Percentiles rank a stretch among this genome's conserved stretches.
Evolutionary conservation across 2,329 filamentous ascomycete genomes (phyloP).

Genomic region (Hypocrella siamensis): DNA sequence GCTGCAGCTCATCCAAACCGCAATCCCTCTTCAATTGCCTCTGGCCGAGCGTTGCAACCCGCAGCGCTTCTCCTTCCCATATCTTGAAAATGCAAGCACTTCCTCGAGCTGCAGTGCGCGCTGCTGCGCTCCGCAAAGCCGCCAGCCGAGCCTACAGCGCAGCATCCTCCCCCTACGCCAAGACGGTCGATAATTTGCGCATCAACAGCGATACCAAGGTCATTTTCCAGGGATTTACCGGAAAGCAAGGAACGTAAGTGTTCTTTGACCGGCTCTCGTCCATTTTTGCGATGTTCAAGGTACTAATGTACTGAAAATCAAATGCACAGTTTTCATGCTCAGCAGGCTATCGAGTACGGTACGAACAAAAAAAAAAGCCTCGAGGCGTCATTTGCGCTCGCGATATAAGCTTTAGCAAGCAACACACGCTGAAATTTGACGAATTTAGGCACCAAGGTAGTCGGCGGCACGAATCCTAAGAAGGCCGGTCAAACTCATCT

Average conservation of each 20-base stretch:
- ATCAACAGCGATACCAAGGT: constrained; percentile 91
- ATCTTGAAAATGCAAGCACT: constrained; percentile 85
- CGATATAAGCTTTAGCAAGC: not conserved
- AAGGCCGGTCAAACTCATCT: constrained; percentile 89
- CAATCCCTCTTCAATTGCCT: constrained; percentile 8
- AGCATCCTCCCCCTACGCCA: constrained; percentile 48
- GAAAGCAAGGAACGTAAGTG: constrained; percentile 85
- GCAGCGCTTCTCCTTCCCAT: constrained; percentile 7
- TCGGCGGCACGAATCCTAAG: constrained; percentile 97
- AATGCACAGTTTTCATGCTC: constrained; percentile 70
- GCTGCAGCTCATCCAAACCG: constrained; percentile 6
- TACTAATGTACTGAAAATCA: no score
- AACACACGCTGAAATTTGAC: constrained; percentile 9
- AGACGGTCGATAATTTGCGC: constrained; percentile 72
- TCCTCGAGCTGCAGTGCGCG: constrained; percentile 25
- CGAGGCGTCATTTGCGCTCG: not conserved
- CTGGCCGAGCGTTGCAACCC: constrained; percentile 7
- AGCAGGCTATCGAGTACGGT: constrained; percentile 98
- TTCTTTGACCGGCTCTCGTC: not conserved
- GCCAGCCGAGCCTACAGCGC: constrained; percentile 49
- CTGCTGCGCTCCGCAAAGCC: constrained; percentile 49
- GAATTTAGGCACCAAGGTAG: constrained; percentile 72
- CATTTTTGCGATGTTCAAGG: no score
- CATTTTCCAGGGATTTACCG: constrained; percentile 93
- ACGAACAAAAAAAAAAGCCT: constrained; percentile 20